Percentiles rank a stretch among this genome's conserved stretches.
Evolutionary conservation across 371 early-diverging fungal species (phyloP).

Genomic region (Syncephalastrum contaminatum): DNA sequence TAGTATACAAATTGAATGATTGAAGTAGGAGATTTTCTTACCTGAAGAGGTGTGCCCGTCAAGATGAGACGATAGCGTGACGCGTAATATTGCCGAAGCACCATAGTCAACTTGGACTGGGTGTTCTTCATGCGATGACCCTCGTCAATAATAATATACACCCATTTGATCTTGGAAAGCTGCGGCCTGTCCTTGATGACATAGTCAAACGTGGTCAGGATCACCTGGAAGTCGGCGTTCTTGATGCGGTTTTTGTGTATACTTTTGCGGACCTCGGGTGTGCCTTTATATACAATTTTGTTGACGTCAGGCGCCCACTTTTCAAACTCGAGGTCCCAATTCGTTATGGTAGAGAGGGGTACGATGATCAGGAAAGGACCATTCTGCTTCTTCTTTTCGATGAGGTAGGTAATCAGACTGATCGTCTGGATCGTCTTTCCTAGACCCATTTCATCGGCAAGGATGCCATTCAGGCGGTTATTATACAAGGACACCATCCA

Average conservation of each 20-base stretch:
- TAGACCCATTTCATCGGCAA: constrained; percentile 99
- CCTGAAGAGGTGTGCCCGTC: constrained; percentile 98
- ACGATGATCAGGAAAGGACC: constrained; percentile 95
- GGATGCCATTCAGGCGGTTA: constrained; percentile 94
- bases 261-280: constrained; percentile 69
- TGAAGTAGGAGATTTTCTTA: constrained; percentile 17
- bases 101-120: constrained; percentile 83
- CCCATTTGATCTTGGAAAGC: constrained; percentile 88
- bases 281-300: constrained; percentile 90
- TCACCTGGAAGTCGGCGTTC: constrained; percentile 84
- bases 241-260: constrained; percentile 72
- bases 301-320: constrained; percentile 96
- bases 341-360: constrained; percentile 91
- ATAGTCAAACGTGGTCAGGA: constrained; percentile 98
- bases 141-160: constrained; percentile 97
- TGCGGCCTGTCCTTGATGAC: constrained; percentile 88
- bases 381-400: constrained; percentile 86
- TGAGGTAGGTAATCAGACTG: constrained; percentile 91
- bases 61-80: constrained; percentile 95
- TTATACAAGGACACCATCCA: constrained; percentile 99
- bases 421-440: constrained; percentile 99
- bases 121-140: constrained; percentile 99
- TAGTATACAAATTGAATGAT: neutral
- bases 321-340: constrained; percentile 97
- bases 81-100: constrained; percentile 80